Base-by-base conservation (phyloP, 768 basidiomycete genomes). In the Mycena chlorophos region DNA sequence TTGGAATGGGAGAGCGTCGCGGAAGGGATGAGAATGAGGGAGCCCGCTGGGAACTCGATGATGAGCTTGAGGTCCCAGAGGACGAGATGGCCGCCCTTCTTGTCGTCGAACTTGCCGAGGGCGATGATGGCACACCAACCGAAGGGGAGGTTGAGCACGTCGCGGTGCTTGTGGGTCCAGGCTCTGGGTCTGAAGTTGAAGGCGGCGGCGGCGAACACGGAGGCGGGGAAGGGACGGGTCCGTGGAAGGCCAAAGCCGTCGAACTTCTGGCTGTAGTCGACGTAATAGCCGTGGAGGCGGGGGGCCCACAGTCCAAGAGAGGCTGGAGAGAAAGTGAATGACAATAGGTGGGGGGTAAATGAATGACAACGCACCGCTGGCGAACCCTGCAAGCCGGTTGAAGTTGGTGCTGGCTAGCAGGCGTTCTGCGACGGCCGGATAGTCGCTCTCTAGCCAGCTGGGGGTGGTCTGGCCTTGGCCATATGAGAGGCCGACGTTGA, bases 51-150 rank as follows among this genome's bases (percentile, higher is more conserved):
- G 42, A 68, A 71, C 47, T 66, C 65, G 12, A 67, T 53, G 12
- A 71, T 37, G 0, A 71, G 51, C 16, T 62, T 57, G 0, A 68
- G 40, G 17, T 69, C 67, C 61, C 66, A 68, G 0, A 75, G 30
- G 0, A 75, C 55, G 1, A 75, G 38, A 40, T 74, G 71, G 4
- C 72, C 71, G 10, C 73, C 67, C 28, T 61, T 1, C 5, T 62
- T 1, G 50, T n/a, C 57, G 47, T 73, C 63, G 51, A 66, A 75
- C 3, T 46, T 8, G 1, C 73, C 73, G 0, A 67, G 38, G 0
- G 70, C 62, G 3, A 55, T 62, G 22, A 75, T 70, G 0, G 62
- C 60, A 37, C 72, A 78, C 60, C 66, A 62, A 0, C 72, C 71
- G 28, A 55, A 64, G 1, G 71, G 58, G 0, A 68, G 49, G 37